These are phyloP conservation scores for Plasmodium gonderi DNA, from an alignment of 169 alveolate species.

Conservation along the genomic window DNA sequence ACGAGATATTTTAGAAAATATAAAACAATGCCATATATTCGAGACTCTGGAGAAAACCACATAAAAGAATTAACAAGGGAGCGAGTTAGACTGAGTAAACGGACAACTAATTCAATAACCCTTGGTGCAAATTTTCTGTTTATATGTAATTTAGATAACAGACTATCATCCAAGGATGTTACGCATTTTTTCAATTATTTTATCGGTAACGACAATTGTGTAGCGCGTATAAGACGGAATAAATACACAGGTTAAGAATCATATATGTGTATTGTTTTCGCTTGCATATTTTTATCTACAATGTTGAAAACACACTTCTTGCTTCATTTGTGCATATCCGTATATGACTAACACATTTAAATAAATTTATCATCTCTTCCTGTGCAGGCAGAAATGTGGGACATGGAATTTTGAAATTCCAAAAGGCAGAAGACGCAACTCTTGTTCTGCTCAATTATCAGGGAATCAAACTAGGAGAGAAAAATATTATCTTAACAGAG, in stretches of 20 bases:
- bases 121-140: constrained; percentile 54
- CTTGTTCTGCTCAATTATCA: constrained; percentile 78
- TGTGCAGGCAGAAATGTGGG: constrained; percentile 82
- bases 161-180: constrained; percentile 61
- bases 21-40: constrained; percentile 52
- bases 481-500: constrained; percentile 79
- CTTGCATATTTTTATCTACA: background rate
- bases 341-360: too few relatives aligned
- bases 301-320: background rate
- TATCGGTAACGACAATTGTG: constrained; percentile 40
- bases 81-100: constrained; percentile 35
- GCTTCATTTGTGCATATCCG: too few relatives aligned
- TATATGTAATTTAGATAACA: constrained; percentile 57
- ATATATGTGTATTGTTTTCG: background rate
- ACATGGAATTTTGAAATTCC: constrained; percentile 80
- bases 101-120: constrained; percentile 50
- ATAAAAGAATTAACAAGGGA: constrained; percentile 65
- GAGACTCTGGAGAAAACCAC: constrained; percentile 64
- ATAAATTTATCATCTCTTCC: background rate
- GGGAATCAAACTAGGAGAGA: constrained; percentile 82
- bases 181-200: constrained; percentile 66
- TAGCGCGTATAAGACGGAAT: constrained; percentile 37
- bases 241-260: constrained; percentile 27
- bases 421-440: constrained; percentile 84
- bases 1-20: constrained; percentile 57